Evolutionary conservation across 495 filamentous ascomycete genomes (phyloP), one percentile per base, ranked within the genome.

Genomic region (Rostrohypoxylon terebratum): DNA sequence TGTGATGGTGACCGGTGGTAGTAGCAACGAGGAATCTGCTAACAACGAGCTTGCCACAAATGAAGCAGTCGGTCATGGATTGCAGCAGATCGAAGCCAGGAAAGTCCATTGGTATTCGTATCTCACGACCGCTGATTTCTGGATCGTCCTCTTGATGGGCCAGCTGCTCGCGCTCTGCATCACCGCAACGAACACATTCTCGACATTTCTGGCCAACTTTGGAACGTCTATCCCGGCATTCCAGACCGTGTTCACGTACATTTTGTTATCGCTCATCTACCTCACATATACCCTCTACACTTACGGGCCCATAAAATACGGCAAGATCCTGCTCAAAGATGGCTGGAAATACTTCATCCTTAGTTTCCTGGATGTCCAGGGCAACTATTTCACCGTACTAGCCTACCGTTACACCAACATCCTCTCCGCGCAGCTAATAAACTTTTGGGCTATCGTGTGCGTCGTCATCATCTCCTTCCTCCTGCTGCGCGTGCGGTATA

Each of bases 371-470:
- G 96, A 99, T 75, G 96, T 98, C 51, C 88, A 97, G 82, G 96
- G 96, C 47, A 99, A 99, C 82, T 99, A 97, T 85, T 98, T 98
- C 80, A 91, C 92, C 69, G 96, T 99, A 50, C 87, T 98, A 23
- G 96, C 94, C 42, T 98, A 97, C 84, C 87, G 92, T 28, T 96
- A 97, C 81, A 96, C 94, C 54, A 96, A 90, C 76, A 91, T 94
- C 78, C 88, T 96, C 33, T 96, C 92, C 59, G 94, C 93, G 8
- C 94, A 98, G 82, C 86, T 99, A 34, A 94, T 99, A 81, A 97
- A 97, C 85, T 98, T 99, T 87, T 99, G 96, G 95, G 91, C 94
- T 72, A 99, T 99, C 68, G 93, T 95, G 18, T 89, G 96, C 63
- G 96, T 99, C 28, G 94, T 98, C 25, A 77, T 91, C 67, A 80